Base-by-base conservation (phyloP, 768 basidiomycete species). In the Panaeolus cyanescens region DNA sequence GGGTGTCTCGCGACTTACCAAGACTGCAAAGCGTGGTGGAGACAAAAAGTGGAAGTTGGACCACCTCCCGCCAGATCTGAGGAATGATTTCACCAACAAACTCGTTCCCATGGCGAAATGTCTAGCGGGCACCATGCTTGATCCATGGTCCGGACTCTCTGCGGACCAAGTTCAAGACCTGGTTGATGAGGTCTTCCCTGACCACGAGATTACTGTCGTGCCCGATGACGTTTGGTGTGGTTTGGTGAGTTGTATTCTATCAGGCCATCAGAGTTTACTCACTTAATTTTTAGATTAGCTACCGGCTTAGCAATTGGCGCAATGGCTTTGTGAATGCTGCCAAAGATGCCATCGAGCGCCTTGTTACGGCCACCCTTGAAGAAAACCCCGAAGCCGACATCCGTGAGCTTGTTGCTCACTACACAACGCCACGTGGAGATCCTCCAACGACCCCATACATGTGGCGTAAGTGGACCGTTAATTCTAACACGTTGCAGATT, bases 181-280 rank as follows among this genome's bases (percentile, higher is more conserved):
- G 8, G 61, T 69, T 9, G 56, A 69, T 22, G 5, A 40, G 8
- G 60, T 65, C 6, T 69, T 50, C 61, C 59, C 56, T 5, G n/a
- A 19, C 33, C 53, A 54, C 2, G 8, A 6, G 0, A 59, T 64
- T 54, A 31, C 0, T 1, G 63, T 67, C 32, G 54, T 58, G 12
- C 58, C 62, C 30, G 60, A 61, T 25, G 64, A 67, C 34, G 63
- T 65, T 0, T 67, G 66, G 66, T 59, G 59, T 55, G 62, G 62
- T 10, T 39, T 69, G 36, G 68, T 67, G 63, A 22, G 64, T 62
- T 15, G 2, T 32, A n/a, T 5, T 59, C 25, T 32, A 4, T 37
- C 15, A 28, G n/a, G n/a, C 36, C 20, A 13, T 53, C 28, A 15
- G 22, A 20, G 19, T 33, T 22, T n/a, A 12, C 42, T 36, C 1